Evolutionary conservation across 208 protist species (phyloP).

Genomic region (Porcisia hertigi): DNA sequence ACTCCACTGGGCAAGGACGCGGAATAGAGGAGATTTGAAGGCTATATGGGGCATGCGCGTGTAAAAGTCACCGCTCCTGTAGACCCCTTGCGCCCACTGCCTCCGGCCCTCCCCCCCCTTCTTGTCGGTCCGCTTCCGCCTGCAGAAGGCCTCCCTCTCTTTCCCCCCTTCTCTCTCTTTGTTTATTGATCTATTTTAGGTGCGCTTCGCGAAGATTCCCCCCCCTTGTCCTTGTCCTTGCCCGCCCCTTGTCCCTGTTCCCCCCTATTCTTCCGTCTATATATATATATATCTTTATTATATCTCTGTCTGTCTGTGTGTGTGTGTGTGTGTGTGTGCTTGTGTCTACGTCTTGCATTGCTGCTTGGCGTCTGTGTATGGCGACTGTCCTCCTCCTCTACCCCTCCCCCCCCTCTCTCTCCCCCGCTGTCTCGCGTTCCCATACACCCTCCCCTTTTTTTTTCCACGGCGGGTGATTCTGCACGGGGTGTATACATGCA

Average conservation of each 20-base stretch:
- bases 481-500: too few species aligned
- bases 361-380: too few species aligned
- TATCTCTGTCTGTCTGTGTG: neutral
- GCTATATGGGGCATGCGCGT: neutral
- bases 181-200: neutral
- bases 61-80: neutral
- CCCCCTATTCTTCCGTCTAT: neutral
- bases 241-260: too few species aligned
- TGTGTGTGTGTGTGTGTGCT: neutral
- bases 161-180: neutral
- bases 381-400: too few species aligned
- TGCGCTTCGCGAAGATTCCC: too few species aligned
- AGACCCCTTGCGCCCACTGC: neutral
- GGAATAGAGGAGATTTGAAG: neutral
- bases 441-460: too few species aligned
- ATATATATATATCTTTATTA: neutral
- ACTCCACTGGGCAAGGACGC: neutral
- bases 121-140: neutral
- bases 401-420: too few species aligned
- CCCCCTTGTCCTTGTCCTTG: too few species aligned
- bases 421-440: too few species aligned
- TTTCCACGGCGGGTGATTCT: too few species aligned
- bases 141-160: neutral
- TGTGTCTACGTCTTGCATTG: too few species aligned
- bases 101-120: neutral